Evolutionary conservation across 2,329 filamentous ascomycete genomes (phyloP).

Genomic region (Curvularia sp.): DNA sequence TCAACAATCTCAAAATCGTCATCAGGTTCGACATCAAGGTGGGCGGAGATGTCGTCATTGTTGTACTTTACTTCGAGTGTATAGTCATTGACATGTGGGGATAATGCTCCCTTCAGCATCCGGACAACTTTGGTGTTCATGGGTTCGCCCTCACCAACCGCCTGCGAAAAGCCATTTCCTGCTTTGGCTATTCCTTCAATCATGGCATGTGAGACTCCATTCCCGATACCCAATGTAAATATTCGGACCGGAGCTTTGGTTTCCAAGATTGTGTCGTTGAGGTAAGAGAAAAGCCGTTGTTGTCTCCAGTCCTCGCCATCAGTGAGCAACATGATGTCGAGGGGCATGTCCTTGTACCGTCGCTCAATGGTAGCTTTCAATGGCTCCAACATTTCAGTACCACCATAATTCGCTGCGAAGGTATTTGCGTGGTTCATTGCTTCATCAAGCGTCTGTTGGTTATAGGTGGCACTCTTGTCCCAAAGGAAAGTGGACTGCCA

Average conservation of each 20-base stretch:
- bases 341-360: conserved; percentile 55
- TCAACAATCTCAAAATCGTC: conserved; percentile 71
- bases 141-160: conserved; percentile 67
- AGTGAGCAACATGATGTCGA: conserved; percentile 64
- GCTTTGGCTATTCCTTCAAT: conserved; percentile 66
- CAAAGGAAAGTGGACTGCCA: conserved; percentile 56
- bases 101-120: conserved; percentile 75
- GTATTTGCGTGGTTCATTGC: conserved; percentile 54
- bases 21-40: conserved; percentile 20
- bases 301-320: conserved; percentile 64
- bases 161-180: conserved; percentile 67
- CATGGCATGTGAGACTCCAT: conserved; percentile 61
- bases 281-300: conserved; percentile 55
- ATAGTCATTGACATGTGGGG: conserved; percentile 70
- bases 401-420: conserved; percentile 59
- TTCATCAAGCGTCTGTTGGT: conserved; percentile 53
- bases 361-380: conserved; percentile 56
- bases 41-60: conserved; percentile 22
- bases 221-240: conserved; percentile 65
- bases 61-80: conserved; percentile 68
- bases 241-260: conserved; percentile 59
- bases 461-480: conserved; percentile 56
- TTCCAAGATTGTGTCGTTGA: conserved; percentile 54
- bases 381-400: conserved; percentile 61
- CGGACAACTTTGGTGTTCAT: conserved; percentile 73